Conservation (phyloP, 2,329 filamentous ascomycete species). For the Botrytis aclada region DNA sequence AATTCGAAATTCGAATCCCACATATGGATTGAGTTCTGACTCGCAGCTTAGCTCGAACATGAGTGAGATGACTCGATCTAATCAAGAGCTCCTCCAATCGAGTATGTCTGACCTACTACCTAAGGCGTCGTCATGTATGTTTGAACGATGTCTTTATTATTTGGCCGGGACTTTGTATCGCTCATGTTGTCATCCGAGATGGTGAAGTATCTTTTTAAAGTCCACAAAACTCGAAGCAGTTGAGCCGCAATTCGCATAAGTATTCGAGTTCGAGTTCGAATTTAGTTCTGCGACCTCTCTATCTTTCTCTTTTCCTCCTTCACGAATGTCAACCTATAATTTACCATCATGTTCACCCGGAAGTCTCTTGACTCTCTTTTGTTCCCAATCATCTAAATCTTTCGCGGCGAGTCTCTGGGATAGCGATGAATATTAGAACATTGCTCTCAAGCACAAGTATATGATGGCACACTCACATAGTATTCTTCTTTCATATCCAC, state of each 20-base stretch:
- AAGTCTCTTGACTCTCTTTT: constrained; percentile 86
- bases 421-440: constrained; percentile 21
- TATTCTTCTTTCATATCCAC: constrained; percentile 84
- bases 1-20: neutral
- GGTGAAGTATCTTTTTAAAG: neutral
- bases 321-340: constrained; percentile 45
- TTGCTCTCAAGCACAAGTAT: neutral
- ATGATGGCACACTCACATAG: constrained; percentile 58
- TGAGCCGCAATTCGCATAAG: neutral
- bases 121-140: neutral
- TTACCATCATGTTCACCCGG: constrained; percentile 87
- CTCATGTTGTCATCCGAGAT: constrained; percentile 2
- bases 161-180: constrained; percentile 1
- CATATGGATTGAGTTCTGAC: neutral
- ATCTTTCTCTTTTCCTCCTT: neutral
- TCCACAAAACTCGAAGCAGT: neutral
- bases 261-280: neutral
- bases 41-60: neutral
- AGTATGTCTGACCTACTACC: constrained; percentile 17
- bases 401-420: constrained; percentile 74
- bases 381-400: constrained; percentile 94
- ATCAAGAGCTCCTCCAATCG: constrained; percentile 16
- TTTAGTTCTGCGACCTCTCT: no score
- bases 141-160: constrained; percentile 11
- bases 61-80: no score